Base-by-base conservation (phyloP, 2,329 filamentous ascomycete genomes). In the Claviceps lovelessii region DNA sequence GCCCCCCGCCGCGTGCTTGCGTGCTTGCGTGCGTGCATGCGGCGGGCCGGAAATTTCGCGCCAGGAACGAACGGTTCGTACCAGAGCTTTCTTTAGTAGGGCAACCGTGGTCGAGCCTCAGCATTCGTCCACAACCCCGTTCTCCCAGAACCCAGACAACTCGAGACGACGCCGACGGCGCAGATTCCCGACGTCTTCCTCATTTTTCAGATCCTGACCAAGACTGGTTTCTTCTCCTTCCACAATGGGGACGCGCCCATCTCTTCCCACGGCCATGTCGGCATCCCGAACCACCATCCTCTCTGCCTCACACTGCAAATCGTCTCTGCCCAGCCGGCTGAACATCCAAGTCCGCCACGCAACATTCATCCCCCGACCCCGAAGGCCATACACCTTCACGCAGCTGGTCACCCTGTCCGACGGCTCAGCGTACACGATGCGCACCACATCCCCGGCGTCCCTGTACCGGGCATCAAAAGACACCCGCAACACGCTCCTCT, bases 321-420 rank as follows among this genome's bases (percentile, higher is more conserved):
- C 63, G 57, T 54, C 61, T 39, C 42, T 45, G 56, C 57, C 61
- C 29, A 56, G 55, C 5, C 58, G 64, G 57, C 64, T 68, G 47
- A 60, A 61, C 70, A 52, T 53, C 51, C 86, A 90, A 73, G 76
- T 83, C 67, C 85, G 90, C 57, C 82, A 89, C 67, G 93, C 93
- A 53, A 90, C 87, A 29, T 86, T 95, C 59, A 81, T 97, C 66
- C 80, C 79, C 58, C 88, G 93, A 17, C 90, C 90, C n/a, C 86
- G 90, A 65, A 83, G 90, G 6, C 91, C 93, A 46, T 97, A 96
- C 77, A 88, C 85, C 61, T 97, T 96, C 77, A 96, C 91, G n/a
- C 93, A 98, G 73, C 80, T 98, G 57, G 78, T 98, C 61, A 90
- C 90, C 54, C 85, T 97, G 60, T 88, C 86, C 45, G 93, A 98